Evolutionary conservation across 345 rosid species (phyloP), one percentile per base, ranked within the genome.

Genomic region (Camelina hispida): DNA sequence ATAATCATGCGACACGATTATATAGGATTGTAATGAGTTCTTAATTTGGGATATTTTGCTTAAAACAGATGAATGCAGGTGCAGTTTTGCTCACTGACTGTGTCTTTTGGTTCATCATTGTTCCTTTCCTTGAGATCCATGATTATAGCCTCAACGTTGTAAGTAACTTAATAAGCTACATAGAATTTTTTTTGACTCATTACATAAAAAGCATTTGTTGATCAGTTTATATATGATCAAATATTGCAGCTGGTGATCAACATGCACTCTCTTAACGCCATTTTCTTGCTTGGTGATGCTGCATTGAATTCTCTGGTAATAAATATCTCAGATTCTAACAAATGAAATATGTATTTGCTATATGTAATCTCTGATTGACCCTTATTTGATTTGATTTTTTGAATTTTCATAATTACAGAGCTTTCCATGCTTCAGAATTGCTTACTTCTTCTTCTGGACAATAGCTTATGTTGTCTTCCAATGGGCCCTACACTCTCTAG

Each of bases 51-150:
- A 32, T 37, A 16, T 61, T 7, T 61, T 5, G 53, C 46, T 55
- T 56, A 38, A 51, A 74, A 66, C 88, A 96, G 99, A 88, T 93
- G 84, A 93, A 84, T 85, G 99, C 98, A 17, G 98, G 99, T n/a
- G 96, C 98, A 34, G 99, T 96, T 66, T 58, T 96, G 87, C 89
- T 96, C 48, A 96, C 99, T 6, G 99, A 96, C 74, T 87, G 84
- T 71, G 91, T 93, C 70, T 96, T 96, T 69, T 96, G 99, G 98
- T 83, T 96, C 85, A 81, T 93, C 74, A 79, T 96, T 52, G 94
- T 89, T 50, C 99, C 99, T 12, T 90, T 92, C 78, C 97, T 92
- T 57, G 88, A 87, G 69, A 79, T 86, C 55, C 90, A 87, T 53
- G 91, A 93, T 67, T 89, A 88, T 71, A 79, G 80, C 25, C 83